phyloP scores from a whole-genome alignment of 2,329 filamentous ascomycete genomes.

The Microcyclosporella mali region DNA sequence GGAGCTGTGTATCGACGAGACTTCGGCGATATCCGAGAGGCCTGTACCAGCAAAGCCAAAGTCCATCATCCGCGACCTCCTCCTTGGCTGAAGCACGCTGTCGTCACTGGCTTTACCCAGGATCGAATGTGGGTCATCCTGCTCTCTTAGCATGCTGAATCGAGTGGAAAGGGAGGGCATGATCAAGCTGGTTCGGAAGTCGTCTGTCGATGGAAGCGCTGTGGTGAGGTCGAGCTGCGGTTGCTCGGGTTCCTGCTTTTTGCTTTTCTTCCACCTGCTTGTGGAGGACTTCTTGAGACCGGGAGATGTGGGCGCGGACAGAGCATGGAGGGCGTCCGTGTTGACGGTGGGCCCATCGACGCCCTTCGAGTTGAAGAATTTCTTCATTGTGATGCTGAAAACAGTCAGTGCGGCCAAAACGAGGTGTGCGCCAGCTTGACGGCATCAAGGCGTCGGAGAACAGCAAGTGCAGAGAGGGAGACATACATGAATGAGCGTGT shows the following conservation, averaged over 20 bases:
- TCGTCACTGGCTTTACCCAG: constrained; percentile 93
- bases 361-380: constrained; percentile 68
- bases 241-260: constrained; percentile 52
- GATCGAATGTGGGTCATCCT: constrained; percentile 83
- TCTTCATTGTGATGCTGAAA: constrained; percentile 57
- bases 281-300: constrained; percentile 27
- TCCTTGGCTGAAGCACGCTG: constrained; percentile 77
- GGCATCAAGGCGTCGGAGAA: background rate
- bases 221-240: constrained; percentile 64
- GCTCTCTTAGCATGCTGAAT: constrained; percentile 94
- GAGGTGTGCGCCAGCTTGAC: no score
- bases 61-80: constrained; percentile 70
- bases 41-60: constrained; percentile 55
- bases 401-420: constrained; percentile 14
- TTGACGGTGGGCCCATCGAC: constrained; percentile 47
- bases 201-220: constrained; percentile 73
- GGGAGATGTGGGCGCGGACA: constrained; percentile 18
- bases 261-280: constrained; percentile 42
- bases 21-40: constrained; percentile 82
- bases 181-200: constrained; percentile 90
- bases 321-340: constrained; percentile 16
- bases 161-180: constrained; percentile 93
- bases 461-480: background rate
- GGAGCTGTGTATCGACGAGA: constrained; percentile 67
- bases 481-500: no score